Evolutionary conservation across 768 basidiomycete genomes (phyloP), one percentile per base, ranked within the genome.

Genomic region (Cubamyces lactineus): DNA sequence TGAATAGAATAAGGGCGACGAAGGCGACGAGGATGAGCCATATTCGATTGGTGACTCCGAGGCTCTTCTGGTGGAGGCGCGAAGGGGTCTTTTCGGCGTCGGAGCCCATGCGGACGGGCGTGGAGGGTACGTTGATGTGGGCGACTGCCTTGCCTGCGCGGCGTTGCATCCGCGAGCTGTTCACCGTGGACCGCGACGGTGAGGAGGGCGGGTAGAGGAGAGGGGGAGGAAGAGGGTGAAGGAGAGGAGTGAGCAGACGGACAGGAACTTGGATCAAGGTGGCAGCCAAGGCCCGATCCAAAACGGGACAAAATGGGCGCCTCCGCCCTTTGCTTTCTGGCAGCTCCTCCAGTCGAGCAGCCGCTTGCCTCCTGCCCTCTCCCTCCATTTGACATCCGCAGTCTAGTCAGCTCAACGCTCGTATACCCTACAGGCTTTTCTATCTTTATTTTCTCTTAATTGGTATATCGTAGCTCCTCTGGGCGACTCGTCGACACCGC

Each of bases 41-140:
- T 73, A 91, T 86, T 63, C 88, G 84, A 73, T 85, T 84, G 3
- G 84, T 84, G 67, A 89, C 80, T 66, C 84, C 86, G 61, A 90
- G 73, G 50, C 73, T 82, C 65, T 86, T 84, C 68, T 83, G 81
- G 67, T 75, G 77, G 64, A 85, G 77, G 60, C 82, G 81, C 4
- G 86, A 79, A n/a, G 71, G 67, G 2, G 68, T 72, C 48, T 83
- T 82, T 53, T 87, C 82, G 28, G 58, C 11, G 28, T 78, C 75
- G 67, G 80, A 72, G 66, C 77, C 79, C 82, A 84, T 84, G 38
- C 72, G 73, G n/a, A 75, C 73, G 50, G 81, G 74, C 39, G 76
- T 60, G 78, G 71, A 62, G 78, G 73, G 73, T 80, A 71, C 23
- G 64, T 80, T 74, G 75, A 89, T 90, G 69, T 82, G 81, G 40